Evolutionary conservation across 164 flowering plant species (phyloP).

Genomic region (Tetracentron sinense): DNA sequence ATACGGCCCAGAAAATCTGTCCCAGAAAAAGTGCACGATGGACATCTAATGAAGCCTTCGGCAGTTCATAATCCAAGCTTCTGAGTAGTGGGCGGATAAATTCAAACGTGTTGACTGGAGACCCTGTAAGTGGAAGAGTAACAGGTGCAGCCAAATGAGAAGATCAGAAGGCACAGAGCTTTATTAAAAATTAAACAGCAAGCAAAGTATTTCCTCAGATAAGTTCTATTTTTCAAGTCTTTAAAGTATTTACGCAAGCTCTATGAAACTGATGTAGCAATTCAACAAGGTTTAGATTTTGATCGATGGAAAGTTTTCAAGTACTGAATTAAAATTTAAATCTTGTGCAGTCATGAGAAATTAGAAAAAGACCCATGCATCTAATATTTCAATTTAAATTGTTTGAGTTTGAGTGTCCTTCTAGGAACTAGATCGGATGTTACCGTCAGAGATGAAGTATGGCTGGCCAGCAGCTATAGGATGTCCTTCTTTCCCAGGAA

Average conservation of each 20-base stretch:
- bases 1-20: constrained; percentile 42
- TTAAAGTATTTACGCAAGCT: too few species aligned
- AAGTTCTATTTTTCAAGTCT: too few species aligned
- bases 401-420: neutral
- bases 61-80: constrained; percentile 75
- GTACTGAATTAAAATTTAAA: neutral
- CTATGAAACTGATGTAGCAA: too few species aligned
- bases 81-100: constrained; percentile 63
- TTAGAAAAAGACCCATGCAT: neutral
- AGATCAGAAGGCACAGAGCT: neutral
- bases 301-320: too few species aligned
- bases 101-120: constrained; percentile 76
- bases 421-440: constrained; percentile 4
- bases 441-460: constrained; percentile 93
- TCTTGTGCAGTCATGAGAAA: neutral
- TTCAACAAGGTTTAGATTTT: too few species aligned
- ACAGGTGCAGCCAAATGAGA: neutral
- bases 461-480: constrained; percentile 98
- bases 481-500: constrained; percentile 55
- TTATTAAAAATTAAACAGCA: neutral
- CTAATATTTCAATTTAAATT: neutral
- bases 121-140: constrained; percentile 40
- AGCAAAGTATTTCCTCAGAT: neutral
- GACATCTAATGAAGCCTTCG: constrained; percentile 51
- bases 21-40: constrained; percentile 55